These are phyloP conservation scores for Rosa hybrid DNA, from an alignment of 331 rosid genomes.

Conservation along the genomic window DNA sequence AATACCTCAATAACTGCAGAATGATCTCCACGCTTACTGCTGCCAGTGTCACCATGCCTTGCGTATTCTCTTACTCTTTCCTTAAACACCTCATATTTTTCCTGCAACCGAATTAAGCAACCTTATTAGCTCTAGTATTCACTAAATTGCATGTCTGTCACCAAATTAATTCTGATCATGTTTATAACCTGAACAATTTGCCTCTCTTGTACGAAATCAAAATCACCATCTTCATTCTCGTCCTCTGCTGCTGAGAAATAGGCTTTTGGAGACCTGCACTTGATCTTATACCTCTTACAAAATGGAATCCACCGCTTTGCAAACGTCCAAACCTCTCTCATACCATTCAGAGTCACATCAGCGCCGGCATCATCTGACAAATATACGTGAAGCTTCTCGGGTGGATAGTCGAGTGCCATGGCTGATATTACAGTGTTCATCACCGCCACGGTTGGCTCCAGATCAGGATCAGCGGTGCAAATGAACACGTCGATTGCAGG, in stretches of 20 bases:
- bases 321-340: constrained; percentile 54
- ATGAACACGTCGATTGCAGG: constrained; percentile 62
- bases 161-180: background rate
- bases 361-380: constrained; percentile 73
- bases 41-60: constrained; percentile 12
- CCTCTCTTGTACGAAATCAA: constrained; percentile 37
- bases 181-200: constrained; percentile 36
- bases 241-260: constrained; percentile 42
- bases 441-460: constrained; percentile 58
- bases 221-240: constrained; percentile 20
- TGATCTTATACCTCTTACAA: constrained; percentile 42
- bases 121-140: background rate
- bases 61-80: constrained; percentile 26
- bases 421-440: constrained; percentile 76
- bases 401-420: constrained; percentile 73
- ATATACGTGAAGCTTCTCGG: constrained; percentile 60
- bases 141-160: background rate
- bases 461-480: constrained; percentile 61
- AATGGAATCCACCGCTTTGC: constrained; percentile 68
- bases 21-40: constrained; percentile 36
- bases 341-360: constrained; percentile 40
- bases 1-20: constrained; percentile 37
- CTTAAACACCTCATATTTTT: constrained; percentile 46
- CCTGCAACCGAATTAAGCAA: constrained; percentile 30
- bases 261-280: constrained; percentile 51